These are phyloP conservation scores for Cladochytrium replicatum DNA, from an alignment of 192 early-diverging fungal species.

Conservation along the genomic window DNA sequence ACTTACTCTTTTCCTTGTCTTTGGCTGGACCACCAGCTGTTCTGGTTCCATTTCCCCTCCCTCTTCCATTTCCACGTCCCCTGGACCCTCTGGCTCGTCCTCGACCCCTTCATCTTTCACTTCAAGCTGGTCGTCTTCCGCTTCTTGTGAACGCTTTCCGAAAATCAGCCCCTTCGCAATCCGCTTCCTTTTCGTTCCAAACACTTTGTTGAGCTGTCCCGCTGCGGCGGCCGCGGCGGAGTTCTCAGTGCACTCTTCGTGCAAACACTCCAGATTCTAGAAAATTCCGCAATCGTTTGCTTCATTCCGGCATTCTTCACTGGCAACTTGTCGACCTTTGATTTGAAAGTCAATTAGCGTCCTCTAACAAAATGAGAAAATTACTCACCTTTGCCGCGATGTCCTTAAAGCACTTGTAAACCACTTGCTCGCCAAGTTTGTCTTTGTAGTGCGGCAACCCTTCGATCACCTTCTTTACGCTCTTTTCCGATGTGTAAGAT, in stretches of 20 bases:
- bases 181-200: no score
- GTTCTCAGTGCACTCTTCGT: conserved; percentile 57
- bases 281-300: conserved; percentile 75
- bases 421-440: conserved; percentile 74
- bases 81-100: no score
- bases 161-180: no score
- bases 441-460: conserved; percentile 78
- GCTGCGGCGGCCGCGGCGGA: conserved; percentile 24
- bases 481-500: conserved; percentile 79
- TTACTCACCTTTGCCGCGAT: conserved; percentile 72
- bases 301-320: conserved; percentile 72
- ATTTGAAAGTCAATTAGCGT: neutral
- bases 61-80: no score
- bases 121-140: no score
- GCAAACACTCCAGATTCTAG: conserved; percentile 58
- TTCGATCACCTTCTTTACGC: conserved; percentile 75
- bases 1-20: no score
- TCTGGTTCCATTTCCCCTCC: no score
- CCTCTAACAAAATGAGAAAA: conserved; percentile 8
- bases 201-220: no score
- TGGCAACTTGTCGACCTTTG: conserved; percentile 51
- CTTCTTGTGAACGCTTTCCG: no score
- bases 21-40: no score
- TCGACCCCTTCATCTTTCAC: no score
- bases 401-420: conserved; percentile 79